Conservation (phyloP, 2,329 filamentous ascomycete species). For the Colletotrichum salicis region DNA sequence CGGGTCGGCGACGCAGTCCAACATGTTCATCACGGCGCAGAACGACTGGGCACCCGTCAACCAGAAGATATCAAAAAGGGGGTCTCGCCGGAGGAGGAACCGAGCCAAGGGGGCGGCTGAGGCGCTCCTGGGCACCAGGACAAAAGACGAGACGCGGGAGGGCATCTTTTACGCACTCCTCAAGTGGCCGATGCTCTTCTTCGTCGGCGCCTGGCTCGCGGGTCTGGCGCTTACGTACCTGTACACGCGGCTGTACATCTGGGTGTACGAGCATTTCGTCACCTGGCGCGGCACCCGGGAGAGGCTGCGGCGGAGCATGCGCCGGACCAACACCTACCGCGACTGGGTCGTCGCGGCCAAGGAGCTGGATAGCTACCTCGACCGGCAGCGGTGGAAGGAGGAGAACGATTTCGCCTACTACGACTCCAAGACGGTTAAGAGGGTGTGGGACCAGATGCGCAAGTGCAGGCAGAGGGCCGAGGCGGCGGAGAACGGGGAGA, state of each 20-base stretch:
- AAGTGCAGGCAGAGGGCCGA: conserved; percentile 71
- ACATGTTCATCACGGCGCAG: conserved; percentile 83
- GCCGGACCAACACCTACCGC: conserved; percentile 76
- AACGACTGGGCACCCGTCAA: conserved; percentile 96
- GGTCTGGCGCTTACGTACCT: conserved; percentile 80
- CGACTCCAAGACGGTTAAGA: conserved; percentile 83
- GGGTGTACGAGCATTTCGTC: conserved; percentile 88
- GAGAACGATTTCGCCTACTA: conserved; percentile 86
- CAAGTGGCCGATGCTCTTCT: conserved; percentile 89
- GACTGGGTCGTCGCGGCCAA: conserved; percentile 87
- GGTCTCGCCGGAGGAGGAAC: conserved; percentile 47
- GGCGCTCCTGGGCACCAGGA: conserved; percentile 64
- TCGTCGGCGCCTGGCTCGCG: conserved; percentile 83
- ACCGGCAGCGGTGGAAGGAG: conserved; percentile 83
- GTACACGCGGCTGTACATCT: conserved; percentile 87
- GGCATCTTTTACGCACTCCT: conserved; percentile 88
- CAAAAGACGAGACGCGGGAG: conserved; percentile 92
- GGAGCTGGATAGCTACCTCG: conserved; percentile 82
- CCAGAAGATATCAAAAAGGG: conserved; percentile 68
- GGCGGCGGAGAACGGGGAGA: conserved; percentile 51
- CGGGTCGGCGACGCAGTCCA: conserved; percentile 44
- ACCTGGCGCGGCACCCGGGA: conserved; percentile 88
- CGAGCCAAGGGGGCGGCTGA: conserved; percentile 52
- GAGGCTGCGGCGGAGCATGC: conserved; percentile 75
- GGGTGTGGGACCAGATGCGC: conserved; percentile 80